Evolutionary conservation across 495 filamentous ascomycete species (phyloP), one percentile per base, ranked within the genome.

Genomic region (Aspergillus conjunctus): DNA sequence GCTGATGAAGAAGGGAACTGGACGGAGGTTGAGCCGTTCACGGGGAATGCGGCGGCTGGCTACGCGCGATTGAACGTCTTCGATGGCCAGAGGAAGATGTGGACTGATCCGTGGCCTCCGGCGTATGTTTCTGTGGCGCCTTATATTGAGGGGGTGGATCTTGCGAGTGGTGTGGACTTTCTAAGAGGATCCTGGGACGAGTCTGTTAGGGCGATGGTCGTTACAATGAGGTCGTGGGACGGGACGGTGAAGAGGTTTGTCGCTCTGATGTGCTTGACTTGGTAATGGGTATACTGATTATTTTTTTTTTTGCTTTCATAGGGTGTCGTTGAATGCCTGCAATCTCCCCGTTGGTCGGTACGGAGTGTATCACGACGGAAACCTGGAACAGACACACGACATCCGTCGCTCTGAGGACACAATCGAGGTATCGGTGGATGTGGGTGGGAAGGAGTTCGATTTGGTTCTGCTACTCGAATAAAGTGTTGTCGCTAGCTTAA

Each of bases 81-180:
- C 26, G 60, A 68, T 62, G 72, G 74, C 1, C 71, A 76, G 59
- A 62, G 70, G 57, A 68, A 68, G 54, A 77, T 76, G 69, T 75
- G 62, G 65, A 66, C 73, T n/a, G 10, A 54, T 10, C 69, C 73
- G 5, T 75, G 71, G 68, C 72, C 69, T 15, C 60, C 60, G 22
- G 69, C 68, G 26, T 39, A 51, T 10, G 17, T 71, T 2, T 32
- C 26, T 9, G 43, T 30, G 6, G 34, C 56, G 3, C 74, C 74
- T 6, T 73, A 55, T 30, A 62, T 76, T 12, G 71, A 70, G 48
- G 67, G 66, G 2, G 17, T 74, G 20, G 65, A 63, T 12, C 51
- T 74, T 7, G 43, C n/a, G 14, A 55, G 59, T 7, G 72, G 68
- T 2, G 69, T 78, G 12, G 75, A 76, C 57, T 73, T 63, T 61